Evolutionary conservation across 352 stramenopile species (phyloP).

Genomic region (Pythium insidiosum): DNA sequence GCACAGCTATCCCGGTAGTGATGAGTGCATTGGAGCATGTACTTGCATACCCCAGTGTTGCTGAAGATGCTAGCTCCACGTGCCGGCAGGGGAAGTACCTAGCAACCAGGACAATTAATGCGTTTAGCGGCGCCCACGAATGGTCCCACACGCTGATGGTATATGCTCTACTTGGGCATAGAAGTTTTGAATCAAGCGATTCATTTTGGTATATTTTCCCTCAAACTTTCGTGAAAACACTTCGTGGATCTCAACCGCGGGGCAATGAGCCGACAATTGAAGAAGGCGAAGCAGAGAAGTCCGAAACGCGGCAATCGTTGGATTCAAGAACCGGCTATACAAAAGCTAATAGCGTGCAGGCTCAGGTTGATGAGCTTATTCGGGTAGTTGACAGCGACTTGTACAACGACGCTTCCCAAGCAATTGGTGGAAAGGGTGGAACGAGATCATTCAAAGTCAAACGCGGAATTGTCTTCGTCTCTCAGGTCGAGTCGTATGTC

Average conservation of each 20-base stretch:
- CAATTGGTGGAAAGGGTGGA: neutral
- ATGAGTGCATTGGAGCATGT: conserved; percentile 1
- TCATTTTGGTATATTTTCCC: conserved; percentile 3
- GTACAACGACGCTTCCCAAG: neutral
- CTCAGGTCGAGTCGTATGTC: neutral
- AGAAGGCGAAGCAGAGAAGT: too few relatives aligned
- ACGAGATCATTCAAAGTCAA: neutral
- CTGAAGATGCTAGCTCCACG: conserved; percentile 2
- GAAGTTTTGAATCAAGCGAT: conserved; percentile 2
- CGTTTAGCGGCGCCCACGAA: conserved; percentile 2
- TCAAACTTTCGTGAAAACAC: neutral
- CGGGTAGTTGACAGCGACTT: neutral
- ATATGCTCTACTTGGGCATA: neutral
- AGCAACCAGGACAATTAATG: conserved; percentile 1
- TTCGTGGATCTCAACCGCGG: too few relatives aligned
- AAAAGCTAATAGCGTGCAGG: neutral
- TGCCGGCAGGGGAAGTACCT: conserved; percentile 1
- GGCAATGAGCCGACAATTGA: too few relatives aligned
- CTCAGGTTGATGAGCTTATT: neutral
- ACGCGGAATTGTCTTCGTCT: neutral
- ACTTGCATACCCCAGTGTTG: neutral
- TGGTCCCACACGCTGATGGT: conserved; percentile 4
- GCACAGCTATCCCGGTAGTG: neutral
- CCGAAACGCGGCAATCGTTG: too few relatives aligned
- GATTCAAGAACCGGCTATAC: neutral